Evolutionary conservation across 495 filamentous ascomycete species (phyloP), one percentile per base, ranked within the genome.

Genomic region (Pyrenula massariospora): DNA sequence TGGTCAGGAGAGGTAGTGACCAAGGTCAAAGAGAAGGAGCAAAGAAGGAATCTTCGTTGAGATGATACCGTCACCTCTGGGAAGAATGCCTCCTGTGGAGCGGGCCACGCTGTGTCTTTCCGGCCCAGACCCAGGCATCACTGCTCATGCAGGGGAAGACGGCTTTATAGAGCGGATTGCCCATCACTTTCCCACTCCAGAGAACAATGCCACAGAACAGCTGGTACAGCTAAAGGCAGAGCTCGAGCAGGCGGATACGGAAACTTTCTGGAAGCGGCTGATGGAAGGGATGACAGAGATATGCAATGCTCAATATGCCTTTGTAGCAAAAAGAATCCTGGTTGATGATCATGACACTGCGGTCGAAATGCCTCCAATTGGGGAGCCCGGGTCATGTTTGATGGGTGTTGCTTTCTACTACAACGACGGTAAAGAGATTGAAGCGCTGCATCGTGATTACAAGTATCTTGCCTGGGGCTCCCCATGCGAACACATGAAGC

Each of bases 381-480:
- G 54, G 54, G 69, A 68, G 64, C 72, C 66, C 57, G 72, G 51
- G 66, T 80, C 83, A n/a, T 83, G 78, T 62, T 64, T 88, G 53
- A 81, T 86, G 69, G 84, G 80, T 12, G 70, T 82, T 2, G 85
- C 80, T 3, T 85, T 86, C 54, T 89, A 87, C 62, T 80, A 82
- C 69, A 81, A 85, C 63, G 80, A 87, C 58, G 84, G 82, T 12
- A 69, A 74, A 22, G 73, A 81, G 22, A 70, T 71, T 3, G 72
- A 78, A 42, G 68, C 77, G 12, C 65, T 82, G 25, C 72, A 83
- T 57, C 75, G 76, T 56, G 73, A 87, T 61, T 79, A 77, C 64
- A 75, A 80, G 54, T 88, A 87, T 68, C 76, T 82, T 60, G 80
- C 82, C 31, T 84, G 82, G 56, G 80, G 78, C 23, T 82, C 75